Base-by-base conservation (phyloP, 1,284 basidiomycete genomes). In the Boletus sp. region DNA sequence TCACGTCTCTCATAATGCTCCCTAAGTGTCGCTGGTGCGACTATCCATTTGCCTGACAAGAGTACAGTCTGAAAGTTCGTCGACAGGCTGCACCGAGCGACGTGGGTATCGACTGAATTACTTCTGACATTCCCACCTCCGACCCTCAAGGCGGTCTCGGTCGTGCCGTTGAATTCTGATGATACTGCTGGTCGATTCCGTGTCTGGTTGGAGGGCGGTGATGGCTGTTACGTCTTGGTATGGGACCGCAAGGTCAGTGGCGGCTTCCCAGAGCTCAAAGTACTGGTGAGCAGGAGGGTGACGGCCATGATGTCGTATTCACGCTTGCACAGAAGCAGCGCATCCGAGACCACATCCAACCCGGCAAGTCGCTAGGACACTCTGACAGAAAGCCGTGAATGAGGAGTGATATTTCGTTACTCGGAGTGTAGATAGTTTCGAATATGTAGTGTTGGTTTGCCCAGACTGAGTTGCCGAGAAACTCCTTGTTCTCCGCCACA, bases 221-320 rank as follows among this genome's bases (percentile, higher is more conserved):
- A 73, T 4, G 72, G 74, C 15, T 44, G 67, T 31, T 71, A 76
- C 9, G 61, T 71, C 33, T 72, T 91, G 48, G 67, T 90, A 20
- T 93, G 91, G 91, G 91, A 93, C 70, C 77, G 91, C 61, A 91
- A 95, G 71, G 75, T 84, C n/a, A 91, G 95, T 71, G 91, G 91
- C 33, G 89, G 91, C 0, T 97, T 97, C 69, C 94, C 94, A 1
- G 94, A 96, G 73, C 76, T 93, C 60, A 93, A 93, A 73, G 79
- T 82, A n/a, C 76, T 94, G 66, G 91, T 91, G 65, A 69, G 86
- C 76, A 16, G 41, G 31, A 31, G 31, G 49, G 37, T 31, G 50
- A 37, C 42, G 16, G 33, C 45, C 52, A 36, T 35, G 48, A 35
- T 57, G 46, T 48, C 37, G 33, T 57, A 36, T 55, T 60, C 50